Evolutionary conservation across 495 filamentous ascomycete species (phyloP).

Genomic region (Sordaria brevicollis): DNA sequence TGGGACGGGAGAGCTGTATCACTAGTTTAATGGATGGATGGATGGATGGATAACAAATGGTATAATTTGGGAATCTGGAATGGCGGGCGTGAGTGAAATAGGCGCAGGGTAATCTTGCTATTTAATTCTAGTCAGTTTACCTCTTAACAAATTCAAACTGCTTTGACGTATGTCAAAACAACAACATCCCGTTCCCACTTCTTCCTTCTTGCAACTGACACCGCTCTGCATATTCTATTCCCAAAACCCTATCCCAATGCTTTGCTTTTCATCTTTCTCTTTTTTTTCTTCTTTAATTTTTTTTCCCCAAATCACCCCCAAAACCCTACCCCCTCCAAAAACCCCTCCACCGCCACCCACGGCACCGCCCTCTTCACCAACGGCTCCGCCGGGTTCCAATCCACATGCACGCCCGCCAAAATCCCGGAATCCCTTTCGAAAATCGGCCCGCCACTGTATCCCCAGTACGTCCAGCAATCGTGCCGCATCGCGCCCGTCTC

Average conservation of each 20-base stretch:
- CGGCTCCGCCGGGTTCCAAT: conserved; percentile 34
- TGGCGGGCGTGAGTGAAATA: background rate
- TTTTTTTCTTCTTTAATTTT: background rate
- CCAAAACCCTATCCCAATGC: no score
- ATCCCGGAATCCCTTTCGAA: conserved; percentile 18
- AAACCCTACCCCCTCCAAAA: conserved; percentile 9
- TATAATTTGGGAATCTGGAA: background rate
- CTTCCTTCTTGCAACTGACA: no score
- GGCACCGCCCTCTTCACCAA: conserved; percentile 35
- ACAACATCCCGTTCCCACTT: no score
- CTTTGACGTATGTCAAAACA: no score
- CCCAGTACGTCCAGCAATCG: conserved; percentile 47
- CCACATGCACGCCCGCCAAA: conserved; percentile 36
- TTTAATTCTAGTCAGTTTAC: no score
- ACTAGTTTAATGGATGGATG: background rate
- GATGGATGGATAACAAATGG: background rate
- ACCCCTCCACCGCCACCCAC: conserved; percentile 24
- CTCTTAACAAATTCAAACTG: no score
- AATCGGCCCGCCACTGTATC: conserved; percentile 37
- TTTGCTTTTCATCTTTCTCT: background rate
- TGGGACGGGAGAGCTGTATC: background rate
- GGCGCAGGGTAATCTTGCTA: background rate
- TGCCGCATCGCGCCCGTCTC: conserved; percentile 41
- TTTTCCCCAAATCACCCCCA: background rate
- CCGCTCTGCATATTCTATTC: no score